Percentiles rank a stretch among this genome's conserved stretches.
phyloP scores from a whole-genome alignment of 1,139 yeast genomes.

The Sugiyamaella castrensis region DNA sequence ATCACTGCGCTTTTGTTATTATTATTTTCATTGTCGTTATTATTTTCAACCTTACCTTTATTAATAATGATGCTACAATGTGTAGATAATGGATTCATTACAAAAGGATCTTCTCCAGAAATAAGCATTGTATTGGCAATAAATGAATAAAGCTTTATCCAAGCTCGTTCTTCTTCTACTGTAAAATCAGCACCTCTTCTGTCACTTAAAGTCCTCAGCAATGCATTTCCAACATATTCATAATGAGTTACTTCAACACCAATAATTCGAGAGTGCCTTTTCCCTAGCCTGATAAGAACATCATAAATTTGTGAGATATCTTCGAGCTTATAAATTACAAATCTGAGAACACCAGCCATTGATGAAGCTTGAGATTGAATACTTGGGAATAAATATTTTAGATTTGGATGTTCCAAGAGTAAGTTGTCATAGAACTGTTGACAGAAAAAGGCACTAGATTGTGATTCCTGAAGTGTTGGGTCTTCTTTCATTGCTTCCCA shows the following conservation, averaged over 20 bases:
- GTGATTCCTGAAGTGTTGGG: constrained; percentile 11
- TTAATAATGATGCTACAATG: too few relatives aligned
- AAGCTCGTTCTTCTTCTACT: constrained; percentile 54
- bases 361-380: constrained; percentile 71
- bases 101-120: constrained; percentile 61
- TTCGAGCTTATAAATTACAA: constrained; percentile 52
- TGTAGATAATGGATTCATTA: background rate
- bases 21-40: too few relatives aligned
- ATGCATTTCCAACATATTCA: constrained; percentile 76
- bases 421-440: constrained; percentile 62
- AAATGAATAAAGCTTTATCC: constrained; percentile 59
- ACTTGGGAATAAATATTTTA: constrained; percentile 60
- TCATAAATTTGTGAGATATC: constrained; percentile 50
- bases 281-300: constrained; percentile 62
- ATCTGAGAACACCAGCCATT: constrained; percentile 75
- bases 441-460: constrained; percentile 31
- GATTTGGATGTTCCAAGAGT: constrained; percentile 50
- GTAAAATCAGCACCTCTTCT: constrained; percentile 53
- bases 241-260: constrained; percentile 72
- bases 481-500: constrained; percentile 6
- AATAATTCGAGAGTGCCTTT: constrained; percentile 70
- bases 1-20: too few relatives aligned
- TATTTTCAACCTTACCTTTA: too few relatives aligned
- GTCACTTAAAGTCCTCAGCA: constrained; percentile 70
- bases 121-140: constrained; percentile 64